Conservation (phyloP, 2,329 filamentous ascomycete species). For the Penicillium sp. region DNA sequence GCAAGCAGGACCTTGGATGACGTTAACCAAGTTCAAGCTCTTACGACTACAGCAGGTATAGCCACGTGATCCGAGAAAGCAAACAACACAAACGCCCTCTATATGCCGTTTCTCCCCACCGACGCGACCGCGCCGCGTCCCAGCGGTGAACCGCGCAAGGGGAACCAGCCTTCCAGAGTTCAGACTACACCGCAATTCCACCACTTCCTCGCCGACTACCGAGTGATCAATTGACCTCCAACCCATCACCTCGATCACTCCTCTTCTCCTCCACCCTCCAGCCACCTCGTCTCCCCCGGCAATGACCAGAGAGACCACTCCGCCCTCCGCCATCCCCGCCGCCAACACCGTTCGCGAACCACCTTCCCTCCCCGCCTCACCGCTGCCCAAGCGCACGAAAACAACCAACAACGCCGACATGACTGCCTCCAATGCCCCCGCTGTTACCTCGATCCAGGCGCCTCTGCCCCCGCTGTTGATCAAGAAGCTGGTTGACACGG, state of each 20-base stretch:
- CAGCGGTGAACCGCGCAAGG: slow-evolving; percentile 26
- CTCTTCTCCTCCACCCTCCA: not conserved
- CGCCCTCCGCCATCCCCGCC: slow-evolving; percentile 30
- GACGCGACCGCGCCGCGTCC: slow-evolving; percentile 24
- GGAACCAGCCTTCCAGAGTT: slow-evolving; percentile 19
- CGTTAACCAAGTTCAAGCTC: not conserved
- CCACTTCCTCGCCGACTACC: not conserved
- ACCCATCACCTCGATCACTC: not conserved
- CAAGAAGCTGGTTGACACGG: slow-evolving; percentile 82
- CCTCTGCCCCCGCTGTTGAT: slow-evolving; percentile 69
- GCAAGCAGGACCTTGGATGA: not conserved
- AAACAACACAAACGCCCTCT: slow-evolving; percentile 23
- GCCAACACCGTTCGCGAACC: slow-evolving; percentile 43
- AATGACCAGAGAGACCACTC: slow-evolving; percentile 49
- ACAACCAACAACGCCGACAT: slow-evolving; percentile 46
- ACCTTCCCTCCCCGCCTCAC: slow-evolving; percentile 68
- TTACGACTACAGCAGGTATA: too few relatives aligned
- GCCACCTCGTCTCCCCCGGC: slow-evolving; percentile 17
- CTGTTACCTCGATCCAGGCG: slow-evolving; percentile 43
- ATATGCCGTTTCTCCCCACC: not conserved
- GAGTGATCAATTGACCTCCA: not conserved
- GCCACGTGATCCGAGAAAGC: not conserved
- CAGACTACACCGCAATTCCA: slow-evolving; percentile 26
- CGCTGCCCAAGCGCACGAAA: slow-evolving; percentile 79
- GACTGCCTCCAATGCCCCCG: slow-evolving; percentile 34